Percentiles rank a stretch among this genome's conserved stretches.
These are phyloP conservation scores for Gymnopilus dilepis DNA, from an alignment of 768 basidiomycete species.

Conservation along the genomic window DNA sequence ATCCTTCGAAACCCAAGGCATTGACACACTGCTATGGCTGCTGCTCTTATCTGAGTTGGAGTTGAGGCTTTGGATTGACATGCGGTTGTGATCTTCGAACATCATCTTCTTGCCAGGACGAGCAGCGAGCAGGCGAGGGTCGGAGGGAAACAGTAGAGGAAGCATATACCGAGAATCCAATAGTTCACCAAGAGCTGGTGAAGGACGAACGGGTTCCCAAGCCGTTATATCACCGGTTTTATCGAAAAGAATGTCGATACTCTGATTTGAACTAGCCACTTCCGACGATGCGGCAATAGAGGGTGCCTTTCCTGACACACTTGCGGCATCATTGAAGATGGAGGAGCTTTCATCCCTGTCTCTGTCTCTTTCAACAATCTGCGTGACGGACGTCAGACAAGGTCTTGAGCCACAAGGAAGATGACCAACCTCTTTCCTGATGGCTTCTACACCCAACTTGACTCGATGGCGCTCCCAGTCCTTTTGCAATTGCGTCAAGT, in stretches of 20 bases:
- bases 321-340: slow-evolving; percentile 46
- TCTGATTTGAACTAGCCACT: slow-evolving; percentile 49
- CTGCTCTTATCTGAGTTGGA: slow-evolving; percentile 29
- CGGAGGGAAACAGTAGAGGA: slow-evolving; percentile 81
- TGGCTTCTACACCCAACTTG: slow-evolving; percentile 82
- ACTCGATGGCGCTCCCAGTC: slow-evolving; percentile 96
- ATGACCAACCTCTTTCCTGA: slow-evolving; percentile 74
- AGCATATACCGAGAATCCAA: slow-evolving; percentile 95
- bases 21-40: slow-evolving; percentile 42
- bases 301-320: slow-evolving; percentile 35
- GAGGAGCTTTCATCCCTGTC: slow-evolving; percentile 71
- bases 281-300: slow-evolving; percentile 42
- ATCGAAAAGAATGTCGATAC: slow-evolving; percentile 85
- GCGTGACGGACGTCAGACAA: slow-evolving; percentile 29
- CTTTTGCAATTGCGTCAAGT: slow-evolving; percentile 92
- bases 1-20: slow-evolving; percentile 65
- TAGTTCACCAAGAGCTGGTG: slow-evolving; percentile 87
- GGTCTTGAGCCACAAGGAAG: neutral
- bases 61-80: slow-evolving; percentile 24
- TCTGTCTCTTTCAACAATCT: slow-evolving; percentile 70
- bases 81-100: slow-evolving; percentile 34
- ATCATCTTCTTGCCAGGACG: slow-evolving; percentile 54
- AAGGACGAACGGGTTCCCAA: slow-evolving; percentile 81
- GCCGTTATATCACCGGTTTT: slow-evolving; percentile 60
- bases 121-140: slow-evolving; percentile 78